A percentile compares a stretch with the other conserved stretches of the same genome.
Evolutionary conservation across 768 basidiomycete genomes (phyloP).

Genomic region (Podaxis sp.): DNA sequence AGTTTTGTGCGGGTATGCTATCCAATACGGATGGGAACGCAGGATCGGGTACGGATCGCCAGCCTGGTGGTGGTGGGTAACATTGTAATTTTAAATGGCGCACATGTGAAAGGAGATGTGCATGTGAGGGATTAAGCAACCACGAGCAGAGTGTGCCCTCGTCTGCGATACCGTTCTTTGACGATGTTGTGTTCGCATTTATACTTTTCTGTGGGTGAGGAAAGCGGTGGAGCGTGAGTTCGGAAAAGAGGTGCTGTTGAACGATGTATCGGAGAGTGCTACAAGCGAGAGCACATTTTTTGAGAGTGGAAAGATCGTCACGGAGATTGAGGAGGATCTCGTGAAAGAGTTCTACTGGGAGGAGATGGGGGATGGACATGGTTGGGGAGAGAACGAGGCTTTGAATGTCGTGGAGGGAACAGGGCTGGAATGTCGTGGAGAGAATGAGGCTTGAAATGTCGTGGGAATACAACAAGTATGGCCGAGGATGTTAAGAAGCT

Average conservation of each 20-base stretch:
- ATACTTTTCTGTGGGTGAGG: background rate
- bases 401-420: background rate
- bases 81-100: conserved; percentile 6
- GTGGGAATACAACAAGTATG: background rate
- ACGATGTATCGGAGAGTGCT: conserved; percentile 4
- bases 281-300: conserved; percentile 1
- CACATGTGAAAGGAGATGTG: conserved; percentile 6
- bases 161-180: background rate
- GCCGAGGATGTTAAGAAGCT: background rate
- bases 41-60: background rate
- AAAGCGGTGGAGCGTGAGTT: background rate
- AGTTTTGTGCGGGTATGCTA: background rate
- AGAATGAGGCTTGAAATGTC: background rate
- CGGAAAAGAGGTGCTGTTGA: conserved; percentile 7
- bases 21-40: background rate
- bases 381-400: background rate
- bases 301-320: conserved; percentile 2
- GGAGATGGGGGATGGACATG: background rate
- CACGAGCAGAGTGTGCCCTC: background rate
- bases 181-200: background rate
- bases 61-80: background rate
- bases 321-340: background rate
- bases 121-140: background rate
- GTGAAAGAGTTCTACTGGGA: conserved; percentile 8
- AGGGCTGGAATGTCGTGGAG: background rate